A percentile compares a stretch with the other conserved stretches of the same genome.
Conservation (phyloP, 805 yeast genomes). For the Starmerella bombicola region DNA sequence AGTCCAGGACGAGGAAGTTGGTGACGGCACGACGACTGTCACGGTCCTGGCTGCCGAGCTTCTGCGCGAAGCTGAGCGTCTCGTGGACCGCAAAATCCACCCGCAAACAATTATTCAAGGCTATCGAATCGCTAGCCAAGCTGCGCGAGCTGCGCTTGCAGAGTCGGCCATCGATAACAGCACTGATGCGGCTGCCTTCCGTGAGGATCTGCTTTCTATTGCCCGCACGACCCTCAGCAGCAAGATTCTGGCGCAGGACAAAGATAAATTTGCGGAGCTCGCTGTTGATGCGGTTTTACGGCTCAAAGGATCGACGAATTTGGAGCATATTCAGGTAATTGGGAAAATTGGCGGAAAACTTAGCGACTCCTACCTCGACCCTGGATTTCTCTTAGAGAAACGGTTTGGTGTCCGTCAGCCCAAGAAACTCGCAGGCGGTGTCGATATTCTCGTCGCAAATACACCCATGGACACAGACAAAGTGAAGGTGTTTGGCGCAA, state of each 20-base stretch:
- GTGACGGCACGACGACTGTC: conserved; percentile 96
- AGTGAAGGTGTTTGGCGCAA: conserved; percentile 94
- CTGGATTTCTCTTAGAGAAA: conserved; percentile 87
- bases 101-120: conserved; percentile 98
- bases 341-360: conserved; percentile 89
- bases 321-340: conserved; percentile 85
- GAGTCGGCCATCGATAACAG: conserved; percentile 65
- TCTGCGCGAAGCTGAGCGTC: conserved; percentile 85
- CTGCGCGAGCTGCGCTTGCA: conserved; percentile 74
- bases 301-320: conserved; percentile 72
- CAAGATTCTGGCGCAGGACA: conserved; percentile 89
- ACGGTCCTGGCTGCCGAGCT: conserved; percentile 90
- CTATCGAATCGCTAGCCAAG: conserved; percentile 71
- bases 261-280: conserved; percentile 71
- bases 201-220: conserved; percentile 67
- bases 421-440: conserved; percentile 57
- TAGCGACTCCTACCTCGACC: conserved; percentile 85
- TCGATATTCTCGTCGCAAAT: conserved; percentile 81
- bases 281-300: conserved; percentile 92
- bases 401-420: conserved; percentile 92
- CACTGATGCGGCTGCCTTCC: conserved; percentile 44
- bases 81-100: conserved; percentile 85
- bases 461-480: conserved; percentile 92
- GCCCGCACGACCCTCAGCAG: conserved; percentile 91
- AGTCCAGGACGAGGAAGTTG: conserved; percentile 96